A percentile compares a stretch with the other conserved stretches of the same genome.
Conservation (phyloP, 1,284 basidiomycete species). For the Mycosarcoma mackinlayi region DNA sequence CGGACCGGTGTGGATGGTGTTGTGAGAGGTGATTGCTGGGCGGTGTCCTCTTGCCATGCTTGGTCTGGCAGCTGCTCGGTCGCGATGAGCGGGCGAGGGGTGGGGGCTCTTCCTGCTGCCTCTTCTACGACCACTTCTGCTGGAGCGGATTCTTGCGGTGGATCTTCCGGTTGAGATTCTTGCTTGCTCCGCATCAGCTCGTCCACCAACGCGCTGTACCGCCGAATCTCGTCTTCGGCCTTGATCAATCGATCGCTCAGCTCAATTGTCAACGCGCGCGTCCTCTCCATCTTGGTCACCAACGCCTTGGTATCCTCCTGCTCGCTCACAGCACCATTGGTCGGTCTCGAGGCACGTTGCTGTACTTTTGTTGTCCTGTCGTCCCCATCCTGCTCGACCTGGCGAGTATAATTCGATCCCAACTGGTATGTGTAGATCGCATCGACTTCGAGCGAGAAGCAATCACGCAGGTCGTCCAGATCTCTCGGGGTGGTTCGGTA, state of each 20-base stretch:
- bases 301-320: slow-evolving; percentile 9
- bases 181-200: slow-evolving; percentile 4
- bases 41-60: not conserved
- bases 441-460: slow-evolving; percentile 42
- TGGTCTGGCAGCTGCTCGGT: slow-evolving; percentile 9
- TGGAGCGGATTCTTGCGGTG: not conserved
- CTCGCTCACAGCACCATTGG: not conserved
- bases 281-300: slow-evolving; percentile 32
- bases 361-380: not conserved
- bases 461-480: slow-evolving; percentile 46
- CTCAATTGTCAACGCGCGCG: slow-evolving; percentile 38
- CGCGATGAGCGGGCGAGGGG: not conserved
- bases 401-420: slow-evolving; percentile 21
- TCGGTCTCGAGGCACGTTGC: slow-evolving; percentile 1
- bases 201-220: slow-evolving; percentile 20
- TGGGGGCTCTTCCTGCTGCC: slow-evolving; percentile 1
- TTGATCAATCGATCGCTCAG: slow-evolving; percentile 39
- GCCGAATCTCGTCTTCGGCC: slow-evolving; percentile 31
- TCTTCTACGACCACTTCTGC: too few species aligned
- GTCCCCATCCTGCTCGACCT: slow-evolving; percentile 18
- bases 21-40: not conserved
- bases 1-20: not conserved
- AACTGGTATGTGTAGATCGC: slow-evolving; percentile 32
- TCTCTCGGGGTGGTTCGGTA: slow-evolving; percentile 49
- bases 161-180: not conserved